Evolutionary conservation across 192 early-diverging fungal species (phyloP).

Genomic region (Bifiguratus adelaidae): DNA sequence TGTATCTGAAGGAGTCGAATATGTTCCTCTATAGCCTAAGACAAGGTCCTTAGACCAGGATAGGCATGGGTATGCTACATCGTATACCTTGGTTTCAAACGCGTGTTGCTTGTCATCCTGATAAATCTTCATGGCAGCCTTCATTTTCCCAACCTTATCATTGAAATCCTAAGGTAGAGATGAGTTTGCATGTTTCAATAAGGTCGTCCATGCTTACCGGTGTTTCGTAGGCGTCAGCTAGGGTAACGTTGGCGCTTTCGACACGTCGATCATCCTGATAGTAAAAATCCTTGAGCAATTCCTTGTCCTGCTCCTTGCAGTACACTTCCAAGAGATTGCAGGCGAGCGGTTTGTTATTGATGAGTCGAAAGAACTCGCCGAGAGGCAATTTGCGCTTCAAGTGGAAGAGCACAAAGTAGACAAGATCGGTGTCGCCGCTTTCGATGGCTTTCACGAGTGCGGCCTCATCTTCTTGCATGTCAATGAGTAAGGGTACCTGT

Average conservation of each 20-base stretch:
- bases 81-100: constrained; percentile 62
- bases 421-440: constrained; percentile 93
- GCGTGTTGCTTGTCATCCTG: constrained; percentile 53
- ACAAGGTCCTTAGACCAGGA: neutral
- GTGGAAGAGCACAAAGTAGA: constrained; percentile 86
- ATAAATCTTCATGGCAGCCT: constrained; percentile 60
- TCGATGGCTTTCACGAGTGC: constrained; percentile 87
- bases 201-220: constrained; percentile 11
- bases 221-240: constrained; percentile 38
- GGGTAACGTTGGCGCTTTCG: constrained; percentile 45
- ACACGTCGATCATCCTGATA: constrained; percentile 86
- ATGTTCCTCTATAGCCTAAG: constrained; percentile 65
- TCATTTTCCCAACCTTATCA: constrained; percentile 58
- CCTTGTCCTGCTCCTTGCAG: constrained; percentile 59
- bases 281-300: constrained; percentile 88
- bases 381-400: constrained; percentile 72
- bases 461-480: constrained; percentile 83
- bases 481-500: constrained; percentile 90
- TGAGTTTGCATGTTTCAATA: neutral
- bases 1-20: constrained; percentile 70
- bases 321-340: constrained; percentile 80
- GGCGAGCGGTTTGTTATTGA: constrained; percentile 74
- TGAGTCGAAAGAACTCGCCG: constrained; percentile 85
- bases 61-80: neutral
- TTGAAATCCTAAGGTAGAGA: constrained; percentile 27